These are phyloP conservation scores for Phyllosticta citriasiana DNA, from an alignment of 2,329 filamentous ascomycete genomes.

Conservation along the genomic window DNA sequence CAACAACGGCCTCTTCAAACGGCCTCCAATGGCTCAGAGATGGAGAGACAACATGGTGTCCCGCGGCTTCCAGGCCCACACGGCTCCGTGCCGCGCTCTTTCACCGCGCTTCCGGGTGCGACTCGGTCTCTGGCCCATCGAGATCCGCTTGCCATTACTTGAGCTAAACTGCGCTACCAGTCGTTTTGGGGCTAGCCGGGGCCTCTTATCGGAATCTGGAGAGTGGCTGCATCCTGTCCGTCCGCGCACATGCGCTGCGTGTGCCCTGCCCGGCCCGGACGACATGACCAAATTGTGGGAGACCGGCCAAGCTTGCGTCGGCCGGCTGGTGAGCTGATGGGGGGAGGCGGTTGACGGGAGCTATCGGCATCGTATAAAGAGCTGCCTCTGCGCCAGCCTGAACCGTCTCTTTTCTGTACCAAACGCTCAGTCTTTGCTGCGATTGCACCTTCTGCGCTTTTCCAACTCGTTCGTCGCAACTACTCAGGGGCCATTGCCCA, in stretches of 20 bases:
- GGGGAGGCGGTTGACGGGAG: background rate
- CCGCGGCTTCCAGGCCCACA: background rate
- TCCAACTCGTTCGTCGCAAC: background rate
- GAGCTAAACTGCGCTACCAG: background rate
- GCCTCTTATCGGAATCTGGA: background rate
- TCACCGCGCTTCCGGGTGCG: background rate
- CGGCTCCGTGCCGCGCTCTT: background rate
- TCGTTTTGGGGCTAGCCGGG: background rate
- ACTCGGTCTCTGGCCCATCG: background rate
- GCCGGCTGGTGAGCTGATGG: background rate
- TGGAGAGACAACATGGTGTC: background rate
- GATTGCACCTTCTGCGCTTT: background rate
- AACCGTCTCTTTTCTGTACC: background rate
- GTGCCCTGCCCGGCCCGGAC: background rate
- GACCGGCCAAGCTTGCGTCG: background rate
- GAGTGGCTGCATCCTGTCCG: background rate
- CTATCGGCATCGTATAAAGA: background rate
- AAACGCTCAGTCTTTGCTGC: background rate
- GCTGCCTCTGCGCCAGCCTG: slow-evolving; percentile 1
- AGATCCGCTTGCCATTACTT: background rate
- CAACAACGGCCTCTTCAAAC: background rate
- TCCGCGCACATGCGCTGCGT: background rate
- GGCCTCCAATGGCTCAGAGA: background rate
- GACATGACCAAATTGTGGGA: background rate
- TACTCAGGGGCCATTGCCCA: slow-evolving; percentile 33